Base-by-base conservation (phyloP, 1,284 basidiomycete species). In the Marasmius tenuissimus region DNA sequence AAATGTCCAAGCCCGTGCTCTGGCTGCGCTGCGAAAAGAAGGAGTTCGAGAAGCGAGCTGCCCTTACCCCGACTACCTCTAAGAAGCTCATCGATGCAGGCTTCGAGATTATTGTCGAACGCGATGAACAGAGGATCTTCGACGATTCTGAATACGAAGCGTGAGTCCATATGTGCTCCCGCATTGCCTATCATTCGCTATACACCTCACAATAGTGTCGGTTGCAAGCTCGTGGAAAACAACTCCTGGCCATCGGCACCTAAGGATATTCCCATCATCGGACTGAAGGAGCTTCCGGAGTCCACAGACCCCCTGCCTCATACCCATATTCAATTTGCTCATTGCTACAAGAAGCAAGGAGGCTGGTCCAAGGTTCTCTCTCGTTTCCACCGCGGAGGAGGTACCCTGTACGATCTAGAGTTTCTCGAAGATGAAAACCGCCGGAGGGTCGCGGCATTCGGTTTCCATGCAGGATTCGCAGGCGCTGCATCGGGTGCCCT, bases 261-360 rank as follows among this genome's bases (percentile, higher is more conserved):
- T 1, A 75, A 75, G 34, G 76, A 87, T 45, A 81, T 90, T 48
- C 91, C 93, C 61, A 97, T 99, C 77, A 91, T 98, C 69, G 97
- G 97, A 8, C 84, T 99, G 74, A 99, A 99, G 82, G 97, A 99
- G 76, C 87, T 99, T 20, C 89, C 92, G 45, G 86, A 81, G 64
- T 96, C 93, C 49, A 82, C 84, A 48, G 87, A 88, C 49, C 92
- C 96, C 18, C 81, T 98, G 18, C 87, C 85, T 11, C 96, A 98
- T 79, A 96, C 93, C 9, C 97, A 99, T 78, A 97, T 99, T 75
- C 96, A 98, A 74, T 99, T 99, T 70, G 97, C 96, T 2, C 97
- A 99, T 77, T 98, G 97, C 79, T 99, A 95, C 86, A 99, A 99
- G 81, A 81, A 88, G 57, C 97, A 99, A 76, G 94, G 84, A 1